Conservation (phyloP, 768 basidiomycete genomes). For the Phylloporus rhodoxanthus region DNA sequence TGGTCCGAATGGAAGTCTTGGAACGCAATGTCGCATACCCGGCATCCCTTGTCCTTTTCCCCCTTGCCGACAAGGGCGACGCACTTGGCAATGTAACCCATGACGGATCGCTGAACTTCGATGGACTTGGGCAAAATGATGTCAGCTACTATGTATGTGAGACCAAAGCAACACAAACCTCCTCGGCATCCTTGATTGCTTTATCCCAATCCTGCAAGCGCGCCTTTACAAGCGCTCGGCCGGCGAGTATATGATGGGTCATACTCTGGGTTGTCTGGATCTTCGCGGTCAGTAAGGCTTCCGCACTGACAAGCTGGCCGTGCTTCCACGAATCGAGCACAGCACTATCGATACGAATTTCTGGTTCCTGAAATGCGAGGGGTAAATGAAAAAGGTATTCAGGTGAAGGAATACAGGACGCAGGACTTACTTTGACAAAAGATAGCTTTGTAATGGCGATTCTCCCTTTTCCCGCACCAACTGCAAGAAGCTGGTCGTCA, state of each 20-base stretch:
- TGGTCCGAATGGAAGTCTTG: not conserved
- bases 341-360: too few relatives aligned
- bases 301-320: too few relatives aligned
- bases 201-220: not conserved
- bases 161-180: not conserved
- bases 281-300: not conserved
- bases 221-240: not conserved
- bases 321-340: too few relatives aligned
- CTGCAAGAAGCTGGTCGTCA: not conserved
- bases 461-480: too few relatives aligned
- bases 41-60: not conserved
- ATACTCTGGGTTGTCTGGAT: not conserved
- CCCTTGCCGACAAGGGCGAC: not conserved
- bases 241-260: not conserved
- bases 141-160: not conserved
- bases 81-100: not conserved
- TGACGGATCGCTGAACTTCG: not conserved
- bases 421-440: too few relatives aligned
- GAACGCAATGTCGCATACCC: not conserved
- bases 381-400: too few relatives aligned
- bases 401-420: too few relatives aligned
- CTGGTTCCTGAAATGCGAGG: too few relatives aligned
- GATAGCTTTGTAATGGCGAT: too few relatives aligned
- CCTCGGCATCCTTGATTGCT: not conserved
- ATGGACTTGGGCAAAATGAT: not conserved